Conservation (phyloP, 805 yeast genomes). For the Yarrowia hollandica region DNA sequence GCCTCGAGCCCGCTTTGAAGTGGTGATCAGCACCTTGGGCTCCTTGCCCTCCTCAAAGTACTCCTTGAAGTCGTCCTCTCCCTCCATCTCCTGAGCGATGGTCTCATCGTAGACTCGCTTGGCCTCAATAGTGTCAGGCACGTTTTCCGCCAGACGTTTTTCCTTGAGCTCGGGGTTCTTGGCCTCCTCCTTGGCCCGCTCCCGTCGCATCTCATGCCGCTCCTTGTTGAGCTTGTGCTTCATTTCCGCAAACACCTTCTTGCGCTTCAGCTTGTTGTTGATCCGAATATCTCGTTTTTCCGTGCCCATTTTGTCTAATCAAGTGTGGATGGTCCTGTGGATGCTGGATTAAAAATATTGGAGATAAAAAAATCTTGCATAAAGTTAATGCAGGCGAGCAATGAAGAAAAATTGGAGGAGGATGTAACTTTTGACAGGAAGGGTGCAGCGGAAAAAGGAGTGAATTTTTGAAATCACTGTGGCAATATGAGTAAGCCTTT, state of each 20-base stretch:
- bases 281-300: slow-evolving; percentile 21
- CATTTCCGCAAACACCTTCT: slow-evolving; percentile 68
- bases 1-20: slow-evolving; percentile 81
- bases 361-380: slow-evolving; percentile 25
- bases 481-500: too few species aligned
- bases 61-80: slow-evolving; percentile 53
- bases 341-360: slow-evolving; percentile 12
- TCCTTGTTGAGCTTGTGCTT: slow-evolving; percentile 74
- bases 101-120: slow-evolving; percentile 89
- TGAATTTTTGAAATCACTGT: too few species aligned
- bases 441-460: too few species aligned
- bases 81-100: slow-evolving; percentile 49
- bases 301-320: slow-evolving; percentile 3
- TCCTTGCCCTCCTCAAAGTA: slow-evolving; percentile 56
- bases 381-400: background rate
- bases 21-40: slow-evolving; percentile 88
- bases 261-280: slow-evolving; percentile 72
- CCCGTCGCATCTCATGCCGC: slow-evolving; percentile 73
- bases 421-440: background rate
- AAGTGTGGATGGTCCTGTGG: too few species aligned
- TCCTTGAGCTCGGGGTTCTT: slow-evolving; percentile 78
- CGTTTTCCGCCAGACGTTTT: slow-evolving; percentile 73
- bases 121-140: slow-evolving; percentile 79
- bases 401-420: background rate
- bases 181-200: slow-evolving; percentile 83